A percentile compares a stretch with the other conserved stretches of the same genome.
These are phyloP conservation scores for Dacryopinax primogenitus DNA, from an alignment of 768 basidiomycete species.

Conservation along the genomic window DNA sequence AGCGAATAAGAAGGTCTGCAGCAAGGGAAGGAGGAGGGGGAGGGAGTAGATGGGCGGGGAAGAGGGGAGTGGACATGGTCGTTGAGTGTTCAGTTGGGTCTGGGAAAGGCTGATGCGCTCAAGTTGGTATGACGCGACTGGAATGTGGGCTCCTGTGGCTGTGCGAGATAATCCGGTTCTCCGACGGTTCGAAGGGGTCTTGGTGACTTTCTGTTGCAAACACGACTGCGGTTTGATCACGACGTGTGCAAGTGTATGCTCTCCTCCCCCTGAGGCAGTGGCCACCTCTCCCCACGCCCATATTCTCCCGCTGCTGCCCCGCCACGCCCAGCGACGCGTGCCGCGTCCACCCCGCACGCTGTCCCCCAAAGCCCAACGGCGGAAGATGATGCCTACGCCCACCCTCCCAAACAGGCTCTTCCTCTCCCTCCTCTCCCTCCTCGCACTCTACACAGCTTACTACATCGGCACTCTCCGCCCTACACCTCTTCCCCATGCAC, in stretches of 20 bases:
- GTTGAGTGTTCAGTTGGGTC: not conserved
- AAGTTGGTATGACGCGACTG: too few relatives aligned
- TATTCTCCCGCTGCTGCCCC: too few relatives aligned
- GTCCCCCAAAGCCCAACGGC: too few relatives aligned
- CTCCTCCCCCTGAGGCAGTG: too few relatives aligned
- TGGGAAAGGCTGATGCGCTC: too few relatives aligned
- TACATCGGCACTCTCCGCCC: not conserved
- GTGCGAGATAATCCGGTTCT: too few relatives aligned
- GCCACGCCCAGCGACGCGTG: not conserved
- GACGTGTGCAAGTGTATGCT: too few relatives aligned
- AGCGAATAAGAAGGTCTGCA: conserved; percentile 41
- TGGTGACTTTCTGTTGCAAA: too few relatives aligned
- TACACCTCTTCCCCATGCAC: not conserved
- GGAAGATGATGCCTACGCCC: not conserved
- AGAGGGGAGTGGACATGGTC: not conserved
- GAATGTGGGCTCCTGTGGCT: too few relatives aligned
- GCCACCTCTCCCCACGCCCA: too few relatives aligned
- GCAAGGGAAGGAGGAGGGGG: not conserved
- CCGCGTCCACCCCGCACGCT: not conserved
- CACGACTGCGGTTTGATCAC: too few relatives aligned
- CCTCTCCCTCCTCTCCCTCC: conserved; percentile 5
- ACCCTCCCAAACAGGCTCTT: not conserved
- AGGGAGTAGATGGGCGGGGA: not conserved
- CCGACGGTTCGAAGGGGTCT: too few relatives aligned
- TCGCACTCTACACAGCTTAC: not conserved